phyloP scores from a whole-genome alignment of 805 yeast genomes.

The Nakazawaea sp. region DNA sequence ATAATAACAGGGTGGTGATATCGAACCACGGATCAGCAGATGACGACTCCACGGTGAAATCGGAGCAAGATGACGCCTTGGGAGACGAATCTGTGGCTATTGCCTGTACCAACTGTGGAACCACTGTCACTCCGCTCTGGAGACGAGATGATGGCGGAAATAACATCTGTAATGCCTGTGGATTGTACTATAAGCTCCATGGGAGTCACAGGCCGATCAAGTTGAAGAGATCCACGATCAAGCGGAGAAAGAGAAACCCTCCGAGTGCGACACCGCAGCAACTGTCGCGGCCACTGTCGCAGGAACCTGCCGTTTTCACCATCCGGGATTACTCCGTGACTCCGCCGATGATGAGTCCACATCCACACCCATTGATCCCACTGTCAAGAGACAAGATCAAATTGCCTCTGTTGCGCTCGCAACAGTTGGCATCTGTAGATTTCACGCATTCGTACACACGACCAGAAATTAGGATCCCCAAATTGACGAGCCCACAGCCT shows the following conservation, averaged over 20 bases:
- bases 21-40: not conserved
- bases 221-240: conserved; percentile 67
- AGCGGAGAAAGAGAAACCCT: conserved; percentile 55
- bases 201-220: conserved; percentile 72
- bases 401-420: conserved; percentile 7
- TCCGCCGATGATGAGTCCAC: not conserved
- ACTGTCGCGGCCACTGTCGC: not conserved
- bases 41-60: not conserved
- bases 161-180: conserved; percentile 87
- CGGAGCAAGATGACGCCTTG: conserved; percentile 11
- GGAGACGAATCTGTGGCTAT: conserved; percentile 46
- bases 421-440: conserved; percentile 6
- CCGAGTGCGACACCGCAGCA: conserved; percentile 1
- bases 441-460: conserved; percentile 7
- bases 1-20: conserved; percentile 53
- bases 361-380: not conserved
- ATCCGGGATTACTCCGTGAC: not conserved
- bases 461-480: conserved; percentile 2
- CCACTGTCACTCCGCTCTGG: conserved; percentile 86
- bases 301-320: not conserved
- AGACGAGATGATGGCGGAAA: conserved; percentile 76
- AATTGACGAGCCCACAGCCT: no score
- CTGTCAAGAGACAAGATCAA: not conserved
- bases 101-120: conserved; percentile 78
- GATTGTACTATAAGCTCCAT: conserved; percentile 67